These are phyloP conservation scores for Neurospora sp. DNA, from an alignment of 2,329 filamentous ascomycete species.

Conservation along the genomic window DNA sequence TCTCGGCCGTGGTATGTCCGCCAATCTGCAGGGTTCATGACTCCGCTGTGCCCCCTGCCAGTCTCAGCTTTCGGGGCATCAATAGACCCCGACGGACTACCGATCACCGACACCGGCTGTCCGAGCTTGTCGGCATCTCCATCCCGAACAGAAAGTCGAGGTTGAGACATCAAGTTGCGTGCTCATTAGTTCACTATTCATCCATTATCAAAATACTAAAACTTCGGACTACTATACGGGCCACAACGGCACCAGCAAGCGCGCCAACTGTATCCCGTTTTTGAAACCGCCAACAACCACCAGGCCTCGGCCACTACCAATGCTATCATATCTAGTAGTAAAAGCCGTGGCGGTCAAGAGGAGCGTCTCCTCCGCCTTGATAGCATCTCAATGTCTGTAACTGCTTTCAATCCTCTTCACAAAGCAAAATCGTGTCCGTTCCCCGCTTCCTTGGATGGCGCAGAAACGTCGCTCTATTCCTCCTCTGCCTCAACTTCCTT, in stretches of 20 bases:
- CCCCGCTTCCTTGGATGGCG: background rate
- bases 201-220: background rate
- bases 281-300: background rate
- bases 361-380: background rate
- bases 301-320: background rate
- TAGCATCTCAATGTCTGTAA: background rate
- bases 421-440: background rate
- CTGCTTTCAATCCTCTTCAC: background rate
- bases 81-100: background rate
- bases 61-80: background rate
- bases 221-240: background rate
- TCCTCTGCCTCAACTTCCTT: conserved; percentile 4
- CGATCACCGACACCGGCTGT: background rate
- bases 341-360: background rate
- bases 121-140: background rate
- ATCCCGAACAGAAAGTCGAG: background rate
- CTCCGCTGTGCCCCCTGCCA: background rate
- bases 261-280: background rate
- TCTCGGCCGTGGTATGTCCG: background rate
- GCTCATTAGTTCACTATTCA: background rate
- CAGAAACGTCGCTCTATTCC: conserved; percentile 2
- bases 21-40: background rate
- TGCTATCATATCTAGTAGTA: background rate
- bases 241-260: background rate
- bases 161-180: background rate